phyloP scores from a whole-genome alignment of 148 eudicot species.

The Rhododendron ovatum region DNA sequence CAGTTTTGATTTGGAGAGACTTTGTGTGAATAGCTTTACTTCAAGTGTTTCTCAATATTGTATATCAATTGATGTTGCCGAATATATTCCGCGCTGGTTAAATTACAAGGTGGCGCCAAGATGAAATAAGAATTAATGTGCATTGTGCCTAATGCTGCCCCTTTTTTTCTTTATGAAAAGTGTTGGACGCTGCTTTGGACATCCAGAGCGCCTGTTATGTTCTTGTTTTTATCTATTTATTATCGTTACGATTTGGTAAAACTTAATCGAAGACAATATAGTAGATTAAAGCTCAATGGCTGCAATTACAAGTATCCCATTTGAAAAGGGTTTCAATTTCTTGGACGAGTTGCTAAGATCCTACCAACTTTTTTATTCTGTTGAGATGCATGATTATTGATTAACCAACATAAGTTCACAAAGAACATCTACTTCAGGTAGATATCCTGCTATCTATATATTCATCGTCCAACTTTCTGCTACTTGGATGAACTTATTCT shows the following conservation, averaged over 20 bases:
- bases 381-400: not conserved
- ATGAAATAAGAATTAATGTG: conserved; percentile 42
- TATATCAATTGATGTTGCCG: conserved; percentile 44
- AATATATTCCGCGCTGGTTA: conserved; percentile 35
- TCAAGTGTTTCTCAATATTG: conserved; percentile 37
- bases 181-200: not conserved
- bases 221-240: not conserved
- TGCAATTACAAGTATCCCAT: not conserved
- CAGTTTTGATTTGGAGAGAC: conserved; percentile 54
- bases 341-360: not conserved
- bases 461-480: not conserved
- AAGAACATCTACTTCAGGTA: not conserved
- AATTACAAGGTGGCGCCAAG: conserved; percentile 36
- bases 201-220: not conserved
- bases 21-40: conserved; percentile 49
- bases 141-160: conserved; percentile 36
- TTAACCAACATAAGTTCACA: not conserved
- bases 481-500: not conserved
- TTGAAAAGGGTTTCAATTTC: not conserved
- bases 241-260: not conserved
- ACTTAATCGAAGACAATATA: not conserved
- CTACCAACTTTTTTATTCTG: not conserved
- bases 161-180: not conserved
- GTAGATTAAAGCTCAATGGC: not conserved
- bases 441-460: not conserved